Evolutionary conservation across 768 basidiomycete genomes (phyloP), one percentile per base, ranked within the genome.

Genomic region (Paxillus involutus): DNA sequence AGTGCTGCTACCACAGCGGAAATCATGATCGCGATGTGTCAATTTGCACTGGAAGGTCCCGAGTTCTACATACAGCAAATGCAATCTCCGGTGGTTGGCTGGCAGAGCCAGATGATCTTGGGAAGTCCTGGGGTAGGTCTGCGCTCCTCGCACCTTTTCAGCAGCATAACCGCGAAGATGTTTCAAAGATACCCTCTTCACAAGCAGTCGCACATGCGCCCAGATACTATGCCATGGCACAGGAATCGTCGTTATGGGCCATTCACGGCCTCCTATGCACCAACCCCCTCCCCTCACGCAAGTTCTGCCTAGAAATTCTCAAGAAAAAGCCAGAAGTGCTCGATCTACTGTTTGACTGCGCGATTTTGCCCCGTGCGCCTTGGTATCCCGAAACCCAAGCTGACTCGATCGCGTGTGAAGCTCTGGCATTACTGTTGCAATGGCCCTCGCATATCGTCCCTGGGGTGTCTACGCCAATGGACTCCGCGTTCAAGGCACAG

Each of bases 311-410:
- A 35, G 61, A 66, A 6, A 42, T 66, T 5, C n/a, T 64, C 14
- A 56, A 61, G 43, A 45, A 53, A 26, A 53, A 53, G 11, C 61
- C 64, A 12, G 57, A 62, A 14, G 55, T 63, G 16, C 37, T 64
- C 17, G 56, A 63, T 44, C 39, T 56, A 9, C 58, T 73, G 6
- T 62, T 71, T 52, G 55, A 63, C 21, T 63, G 61, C 44, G 70
- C 68, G 6, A 48, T 55, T n/a, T n/a, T 67, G 16, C 30, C 51
- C 33, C 59, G 68, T 32, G 59, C 60, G 6, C 32, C 62, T 7
- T 71, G 63, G 63, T 70, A 71, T 49, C 67, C 69, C 11, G 63
- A 70, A 53, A 59, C 57, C 5, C 44, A 59, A 16, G 55, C 59
- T 5, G 59, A 63, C 44, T 61, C 65, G 16, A 50, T 64, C 5